Evolutionary conservation across 176 grass and related monocot genomes (phyloP).

Genomic region (barley (Hordeum vulgare)): DNA sequence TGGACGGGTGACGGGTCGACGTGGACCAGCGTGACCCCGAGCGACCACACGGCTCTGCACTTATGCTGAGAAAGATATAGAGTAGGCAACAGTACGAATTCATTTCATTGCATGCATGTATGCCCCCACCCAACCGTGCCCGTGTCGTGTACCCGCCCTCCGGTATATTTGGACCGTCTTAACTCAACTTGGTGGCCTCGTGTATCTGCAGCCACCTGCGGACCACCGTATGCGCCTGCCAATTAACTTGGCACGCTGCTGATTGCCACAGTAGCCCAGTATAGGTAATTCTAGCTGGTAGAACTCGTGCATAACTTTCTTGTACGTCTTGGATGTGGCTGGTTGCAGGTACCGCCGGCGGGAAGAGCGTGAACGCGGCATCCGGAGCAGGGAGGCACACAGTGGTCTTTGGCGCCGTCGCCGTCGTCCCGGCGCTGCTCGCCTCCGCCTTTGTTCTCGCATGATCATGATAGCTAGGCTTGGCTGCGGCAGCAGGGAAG

Average conservation of each 20-base stretch:
- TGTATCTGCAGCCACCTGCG: too few species aligned
- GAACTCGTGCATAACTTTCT: too few species aligned
- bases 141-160: not conserved
- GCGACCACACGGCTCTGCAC: not conserved
- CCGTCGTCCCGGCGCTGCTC: constrained; percentile 9
- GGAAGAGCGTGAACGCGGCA: not conserved
- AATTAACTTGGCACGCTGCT: too few species aligned
- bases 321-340: too few species aligned
- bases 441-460: not conserved
- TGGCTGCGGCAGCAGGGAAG: not conserved
- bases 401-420: not conserved
- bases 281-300: too few species aligned
- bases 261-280: too few species aligned
- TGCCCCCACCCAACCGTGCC: not conserved
- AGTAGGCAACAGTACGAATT: not conserved
- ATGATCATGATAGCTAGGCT: not conserved
- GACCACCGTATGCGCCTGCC: too few species aligned
- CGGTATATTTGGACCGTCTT: too few species aligned
- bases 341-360: not conserved
- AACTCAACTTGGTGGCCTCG: not conserved
- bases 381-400: not conserved
- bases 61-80: constrained; percentile 11
- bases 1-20: not conserved
- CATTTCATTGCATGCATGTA: not conserved
- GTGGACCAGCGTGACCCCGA: not conserved